Conservation (phyloP, 2,329 filamentous ascomycete genomes). For the Sporothrix variecibatus region DNA sequence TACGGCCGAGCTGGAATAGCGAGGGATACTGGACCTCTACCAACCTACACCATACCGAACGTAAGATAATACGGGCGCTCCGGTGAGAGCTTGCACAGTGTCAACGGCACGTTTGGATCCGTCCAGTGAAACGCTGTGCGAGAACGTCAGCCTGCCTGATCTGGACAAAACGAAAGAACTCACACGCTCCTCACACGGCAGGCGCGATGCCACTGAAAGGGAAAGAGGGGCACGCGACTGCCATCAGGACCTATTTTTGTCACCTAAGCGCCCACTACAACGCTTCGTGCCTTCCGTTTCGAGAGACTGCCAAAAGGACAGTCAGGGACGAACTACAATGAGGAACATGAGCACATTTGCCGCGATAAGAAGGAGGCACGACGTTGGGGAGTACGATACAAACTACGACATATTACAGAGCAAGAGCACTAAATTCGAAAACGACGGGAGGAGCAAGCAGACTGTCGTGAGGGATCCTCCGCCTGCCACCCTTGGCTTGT, state of each 20-base stretch:
- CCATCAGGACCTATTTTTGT: slow-evolving; percentile 16
- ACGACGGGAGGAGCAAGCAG: neutral
- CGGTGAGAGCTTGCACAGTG: neutral
- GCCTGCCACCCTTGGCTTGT: neutral
- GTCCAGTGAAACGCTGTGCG: neutral
- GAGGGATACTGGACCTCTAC: neutral
- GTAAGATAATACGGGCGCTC: neutral
- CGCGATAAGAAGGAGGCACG: neutral
- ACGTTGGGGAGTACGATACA: neutral
- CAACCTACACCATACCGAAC: neutral
- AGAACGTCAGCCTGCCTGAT: slow-evolving; percentile 5
- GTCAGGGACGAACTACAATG: neutral
- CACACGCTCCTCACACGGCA: neutral
- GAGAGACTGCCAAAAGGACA: neutral
- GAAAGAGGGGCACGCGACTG: slow-evolving; percentile 19
- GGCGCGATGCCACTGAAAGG: neutral
- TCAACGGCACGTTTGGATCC: neutral
- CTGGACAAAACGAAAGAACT: neutral
- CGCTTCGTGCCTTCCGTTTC: slow-evolving; percentile 5
- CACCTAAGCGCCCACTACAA: slow-evolving; percentile 14
- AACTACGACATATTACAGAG: neutral
- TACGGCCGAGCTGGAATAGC: neutral
- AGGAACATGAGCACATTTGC: neutral
- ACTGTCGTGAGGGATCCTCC: neutral
- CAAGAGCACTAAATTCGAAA: neutral